Conservation (phyloP, 805 yeast genomes). For the Saccharomycopsis fermentans region DNA sequence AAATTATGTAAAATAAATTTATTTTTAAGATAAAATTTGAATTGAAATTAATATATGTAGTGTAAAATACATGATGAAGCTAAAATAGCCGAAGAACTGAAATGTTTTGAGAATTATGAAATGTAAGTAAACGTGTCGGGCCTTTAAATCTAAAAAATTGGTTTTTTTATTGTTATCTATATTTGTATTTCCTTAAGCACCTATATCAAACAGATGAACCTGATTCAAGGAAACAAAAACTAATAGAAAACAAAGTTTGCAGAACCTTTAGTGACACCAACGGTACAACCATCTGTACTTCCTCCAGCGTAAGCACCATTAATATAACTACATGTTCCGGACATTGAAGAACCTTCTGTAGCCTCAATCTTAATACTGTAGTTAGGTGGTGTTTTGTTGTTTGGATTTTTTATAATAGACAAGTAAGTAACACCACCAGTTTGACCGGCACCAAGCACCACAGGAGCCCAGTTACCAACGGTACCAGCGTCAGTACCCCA, state of each 20-base stretch:
- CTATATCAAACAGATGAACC: not conserved
- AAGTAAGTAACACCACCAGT: conserved; percentile 66
- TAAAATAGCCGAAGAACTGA: not conserved
- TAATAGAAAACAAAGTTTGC: conserved; percentile 74
- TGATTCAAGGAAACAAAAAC: conserved; percentile 31
- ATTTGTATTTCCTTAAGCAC: not conserved
- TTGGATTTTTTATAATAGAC: conserved; percentile 91
- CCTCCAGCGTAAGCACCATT: conserved; percentile 61
- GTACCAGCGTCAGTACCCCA: conserved; percentile 79
- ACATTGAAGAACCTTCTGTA: conserved; percentile 43
- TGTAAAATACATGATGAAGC: not conserved
- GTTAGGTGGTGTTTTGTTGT: conserved; percentile 61
- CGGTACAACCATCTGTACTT: conserved; percentile 84
- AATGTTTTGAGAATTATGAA: not conserved
- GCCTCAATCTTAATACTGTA: conserved; percentile 73
- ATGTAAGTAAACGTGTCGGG: not conserved
- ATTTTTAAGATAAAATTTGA: not conserved
- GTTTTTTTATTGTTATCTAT: not conserved
- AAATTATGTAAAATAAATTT: too few relatives aligned
- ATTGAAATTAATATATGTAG: not conserved
- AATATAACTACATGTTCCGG: conserved; percentile 72
- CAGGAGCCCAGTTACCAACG: conserved; percentile 97
- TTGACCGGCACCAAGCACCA: conserved; percentile 87
- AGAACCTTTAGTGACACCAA: conserved; percentile 70
- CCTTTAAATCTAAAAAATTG: not conserved